A percentile compares a stretch with the other conserved stretches of the same genome.
Conservation (phyloP, 2,329 filamentous ascomycete species). For the Peltaster fructicola region DNA sequence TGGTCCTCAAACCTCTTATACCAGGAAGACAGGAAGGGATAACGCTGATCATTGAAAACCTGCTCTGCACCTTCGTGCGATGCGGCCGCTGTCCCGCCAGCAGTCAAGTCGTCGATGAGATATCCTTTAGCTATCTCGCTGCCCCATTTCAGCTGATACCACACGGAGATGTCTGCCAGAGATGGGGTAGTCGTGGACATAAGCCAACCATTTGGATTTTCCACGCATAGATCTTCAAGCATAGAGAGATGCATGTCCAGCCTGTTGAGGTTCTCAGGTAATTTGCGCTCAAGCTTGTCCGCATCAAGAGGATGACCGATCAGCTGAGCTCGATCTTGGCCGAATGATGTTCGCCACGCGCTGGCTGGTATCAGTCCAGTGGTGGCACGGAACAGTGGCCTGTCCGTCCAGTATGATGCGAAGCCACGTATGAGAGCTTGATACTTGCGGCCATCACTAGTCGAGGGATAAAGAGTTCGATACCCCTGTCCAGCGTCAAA, state of each 20-base stretch:
- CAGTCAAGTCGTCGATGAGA: slow-evolving; percentile 20
- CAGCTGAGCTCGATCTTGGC: slow-evolving; percentile 20
- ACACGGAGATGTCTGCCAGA: slow-evolving; percentile 22
- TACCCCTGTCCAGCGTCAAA: too few species aligned
- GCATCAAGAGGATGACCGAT: slow-evolving; percentile 23
- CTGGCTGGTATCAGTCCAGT: slow-evolving; percentile 23
- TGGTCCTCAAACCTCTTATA: slow-evolving; percentile 18
- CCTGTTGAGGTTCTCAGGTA: slow-evolving; percentile 20
- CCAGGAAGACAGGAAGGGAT: slow-evolving; percentile 21
- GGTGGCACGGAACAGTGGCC: slow-evolving; percentile 23
- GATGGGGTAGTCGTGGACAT: slow-evolving; percentile 19
- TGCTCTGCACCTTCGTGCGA: slow-evolving; percentile 8
- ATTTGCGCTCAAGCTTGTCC: slow-evolving; percentile 22
- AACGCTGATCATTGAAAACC: slow-evolving; percentile 22
- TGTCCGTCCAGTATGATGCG: slow-evolving; percentile 24
- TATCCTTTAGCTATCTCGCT: slow-evolving; percentile 21
- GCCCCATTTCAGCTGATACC: slow-evolving; percentile 24
- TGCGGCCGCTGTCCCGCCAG: slow-evolving; percentile 17
- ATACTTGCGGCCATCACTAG: slow-evolving; percentile 18
- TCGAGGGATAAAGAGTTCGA: slow-evolving; percentile 19
- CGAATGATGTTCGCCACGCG: slow-evolving; percentile 24
- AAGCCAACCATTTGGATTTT: slow-evolving; percentile 16
- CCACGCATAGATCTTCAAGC: slow-evolving; percentile 19
- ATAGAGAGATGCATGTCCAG: slow-evolving; percentile 22
- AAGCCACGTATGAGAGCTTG: slow-evolving; percentile 21